phyloP scores from a whole-genome alignment of 1,284 basidiomycete genomes.

The Prillingera fragicola region DNA sequence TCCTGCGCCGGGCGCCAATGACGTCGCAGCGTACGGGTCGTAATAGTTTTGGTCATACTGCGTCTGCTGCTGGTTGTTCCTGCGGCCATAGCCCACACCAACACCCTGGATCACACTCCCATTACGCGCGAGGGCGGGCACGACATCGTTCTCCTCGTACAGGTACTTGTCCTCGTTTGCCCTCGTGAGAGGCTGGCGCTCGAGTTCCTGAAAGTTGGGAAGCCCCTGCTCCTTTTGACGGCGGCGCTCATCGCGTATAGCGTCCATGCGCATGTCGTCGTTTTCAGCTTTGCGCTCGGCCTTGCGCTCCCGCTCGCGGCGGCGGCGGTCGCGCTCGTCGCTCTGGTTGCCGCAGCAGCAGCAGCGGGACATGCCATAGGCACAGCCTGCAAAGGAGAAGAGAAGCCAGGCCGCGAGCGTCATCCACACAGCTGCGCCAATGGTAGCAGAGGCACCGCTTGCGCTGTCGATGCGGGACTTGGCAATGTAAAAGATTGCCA shows the following conservation, averaged over 20 bases:
- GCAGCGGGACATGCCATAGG: slow-evolving; percentile 72
- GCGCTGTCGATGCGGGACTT: slow-evolving; percentile 68
- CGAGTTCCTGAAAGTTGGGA: slow-evolving; percentile 34
- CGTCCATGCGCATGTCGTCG: slow-evolving; percentile 31
- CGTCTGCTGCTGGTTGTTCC: background rate
- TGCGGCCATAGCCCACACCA: slow-evolving; percentile 29
- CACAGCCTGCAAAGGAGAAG: slow-evolving; percentile 77
- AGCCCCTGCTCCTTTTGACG: slow-evolving; percentile 36
- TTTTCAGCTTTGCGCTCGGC: slow-evolving; percentile 15
- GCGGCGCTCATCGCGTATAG: slow-evolving; percentile 35
- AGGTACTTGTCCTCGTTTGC: slow-evolving; percentile 39
- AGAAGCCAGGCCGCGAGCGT: slow-evolving; percentile 76
- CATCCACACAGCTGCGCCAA: slow-evolving; percentile 77
- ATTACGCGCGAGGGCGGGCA: slow-evolving; percentile 10
- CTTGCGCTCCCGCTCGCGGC: slow-evolving; percentile 29
- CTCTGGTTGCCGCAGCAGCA: slow-evolving; percentile 72
- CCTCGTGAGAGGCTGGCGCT: slow-evolving; percentile 31
- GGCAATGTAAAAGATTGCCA: slow-evolving; percentile 77
- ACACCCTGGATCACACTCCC: slow-evolving; percentile 36
- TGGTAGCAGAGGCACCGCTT: slow-evolving; percentile 60
- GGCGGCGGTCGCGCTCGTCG: slow-evolving; percentile 14
- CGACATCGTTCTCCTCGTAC: slow-evolving; percentile 22
- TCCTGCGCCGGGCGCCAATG: background rate
- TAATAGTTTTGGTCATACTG: slow-evolving; percentile 8
- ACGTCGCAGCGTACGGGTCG: background rate